A percentile compares a stretch with the other conserved stretches of the same genome.
These are phyloP conservation scores for Calendula officinalis DNA, from an alignment of 129 eudicot genomes.

Conservation along the genomic window DNA sequence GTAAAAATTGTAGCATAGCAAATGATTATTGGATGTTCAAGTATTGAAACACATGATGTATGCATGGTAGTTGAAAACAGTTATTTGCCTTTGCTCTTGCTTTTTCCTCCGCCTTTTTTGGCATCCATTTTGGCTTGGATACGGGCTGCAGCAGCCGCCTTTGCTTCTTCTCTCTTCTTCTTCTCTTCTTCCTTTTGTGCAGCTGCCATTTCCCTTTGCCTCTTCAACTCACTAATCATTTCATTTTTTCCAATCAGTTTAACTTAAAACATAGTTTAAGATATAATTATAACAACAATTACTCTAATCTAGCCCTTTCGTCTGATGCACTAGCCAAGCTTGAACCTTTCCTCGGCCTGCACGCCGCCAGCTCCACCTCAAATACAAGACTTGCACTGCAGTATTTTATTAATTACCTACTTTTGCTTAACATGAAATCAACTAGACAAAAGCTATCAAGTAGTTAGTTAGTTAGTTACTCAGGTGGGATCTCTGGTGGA, in stretches of 20 bases:
- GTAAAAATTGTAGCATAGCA: neutral
- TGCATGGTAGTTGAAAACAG: no score
- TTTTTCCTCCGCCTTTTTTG: conserved; percentile 88
- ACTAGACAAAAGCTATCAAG: conserved; percentile 8
- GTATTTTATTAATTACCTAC: neutral
- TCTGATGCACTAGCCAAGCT: conserved; percentile 81
- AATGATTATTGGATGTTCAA: neutral
- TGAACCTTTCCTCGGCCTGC: conserved; percentile 95
- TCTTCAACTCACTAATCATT: conserved; percentile 67
- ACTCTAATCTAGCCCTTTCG: conserved; percentile 95
- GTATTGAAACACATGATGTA: neutral
- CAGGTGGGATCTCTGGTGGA: conserved; percentile 59
- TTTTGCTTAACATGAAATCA: neutral
- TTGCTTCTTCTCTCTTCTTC: conserved; percentile 97
- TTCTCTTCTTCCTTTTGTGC: conserved; percentile 93
- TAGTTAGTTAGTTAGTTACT: conserved; percentile 68
- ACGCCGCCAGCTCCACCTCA: conserved; percentile 93
- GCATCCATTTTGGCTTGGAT: conserved; percentile 92
- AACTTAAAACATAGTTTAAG: no score
- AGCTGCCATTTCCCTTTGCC: conserved; percentile 88
- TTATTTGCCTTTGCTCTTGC: conserved; percentile 87
- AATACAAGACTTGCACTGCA: conserved; percentile 88
- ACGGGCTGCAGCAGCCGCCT: conserved; percentile 98
- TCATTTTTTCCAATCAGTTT: neutral
- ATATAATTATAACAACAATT: conserved; percentile 10